Conservation (phyloP, 2,329 filamentous ascomycete genomes). For the Botrytis deweyae region DNA sequence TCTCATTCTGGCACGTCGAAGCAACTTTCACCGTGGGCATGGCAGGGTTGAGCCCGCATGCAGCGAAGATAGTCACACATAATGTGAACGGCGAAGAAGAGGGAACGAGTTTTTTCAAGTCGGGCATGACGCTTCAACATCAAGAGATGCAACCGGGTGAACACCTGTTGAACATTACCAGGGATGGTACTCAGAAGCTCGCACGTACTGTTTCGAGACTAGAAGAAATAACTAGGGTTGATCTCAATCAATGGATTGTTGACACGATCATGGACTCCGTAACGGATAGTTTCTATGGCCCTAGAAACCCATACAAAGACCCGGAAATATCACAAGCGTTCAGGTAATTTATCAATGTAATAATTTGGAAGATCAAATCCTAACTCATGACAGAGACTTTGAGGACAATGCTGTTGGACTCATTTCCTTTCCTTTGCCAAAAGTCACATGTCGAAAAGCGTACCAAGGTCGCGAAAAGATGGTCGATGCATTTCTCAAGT, state of each 20-base stretch:
- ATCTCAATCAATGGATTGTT: neutral
- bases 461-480: constrained; percentile 3
- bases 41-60: neutral
- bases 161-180: neutral
- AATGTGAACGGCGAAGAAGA: constrained; percentile 10
- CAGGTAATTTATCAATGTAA: neutral
- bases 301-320: constrained; percentile 8
- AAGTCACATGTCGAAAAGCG: neutral
- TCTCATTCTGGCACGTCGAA: constrained; percentile 6
- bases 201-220: neutral
- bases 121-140: neutral
- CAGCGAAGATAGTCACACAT: neutral
- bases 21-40: neutral
- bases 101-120: neutral
- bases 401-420: neutral
- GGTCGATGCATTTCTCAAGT: neutral
- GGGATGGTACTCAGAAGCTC: neutral
- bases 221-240: neutral
- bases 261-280: neutral
- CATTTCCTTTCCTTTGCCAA: constrained; percentile 1
- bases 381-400: neutral
- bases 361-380: neutral
- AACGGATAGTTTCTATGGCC: neutral
- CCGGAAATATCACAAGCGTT: neutral
- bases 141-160: neutral